Base-by-base conservation (phyloP, 441 rosid genomes). In the Populus trichocarpa region DNA sequence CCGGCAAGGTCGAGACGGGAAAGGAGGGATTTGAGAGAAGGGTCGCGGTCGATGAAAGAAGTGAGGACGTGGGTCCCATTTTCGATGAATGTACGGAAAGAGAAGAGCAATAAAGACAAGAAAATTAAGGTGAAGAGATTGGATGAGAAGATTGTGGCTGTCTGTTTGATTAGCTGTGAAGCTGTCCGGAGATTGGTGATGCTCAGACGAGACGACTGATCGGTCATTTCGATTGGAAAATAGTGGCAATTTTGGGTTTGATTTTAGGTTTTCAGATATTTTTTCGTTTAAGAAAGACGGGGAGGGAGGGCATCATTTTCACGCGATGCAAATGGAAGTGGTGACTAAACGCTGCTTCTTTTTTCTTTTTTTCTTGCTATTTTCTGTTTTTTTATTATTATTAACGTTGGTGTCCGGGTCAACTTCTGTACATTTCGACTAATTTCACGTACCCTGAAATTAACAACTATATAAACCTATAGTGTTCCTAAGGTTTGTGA, bases 11-110 rank as follows among this genome's bases (percentile, higher is more conserved):
- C 93, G 78, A 93, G 88, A 16, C 95, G 98, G 79, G 94, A 88
- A 80, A 96, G 92, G 77, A 91, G 90, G 76, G 97, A 87, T 79
- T 88, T 88, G 80, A 93, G 90, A 67, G 96, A 90, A 23, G 97
- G 95, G 84, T 92, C 96, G 53, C 87, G 85, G 84, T 96, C 98
- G 81, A 96, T 88, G 86, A 90, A 92, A 75, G 95, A 83, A 67
- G 92, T 89, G 81, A 94, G 87, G 65, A 85, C 77, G 70, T 81
- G 79, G 72, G 98, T 86, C 64, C 93, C 94, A 63, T 87, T 89
- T 72, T 90, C 97, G 79, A 94, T 89, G 75, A 92, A 73, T 46
- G 90, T 75, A 38, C 97, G 99, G 86, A 94, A 96, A 67, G 96
- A 87, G 86, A 90, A 88, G 69, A 96, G 92, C 67, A 96, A 86